Conservation (phyloP, 2,329 filamentous ascomycete species). For the Penicillium sp. region DNA sequence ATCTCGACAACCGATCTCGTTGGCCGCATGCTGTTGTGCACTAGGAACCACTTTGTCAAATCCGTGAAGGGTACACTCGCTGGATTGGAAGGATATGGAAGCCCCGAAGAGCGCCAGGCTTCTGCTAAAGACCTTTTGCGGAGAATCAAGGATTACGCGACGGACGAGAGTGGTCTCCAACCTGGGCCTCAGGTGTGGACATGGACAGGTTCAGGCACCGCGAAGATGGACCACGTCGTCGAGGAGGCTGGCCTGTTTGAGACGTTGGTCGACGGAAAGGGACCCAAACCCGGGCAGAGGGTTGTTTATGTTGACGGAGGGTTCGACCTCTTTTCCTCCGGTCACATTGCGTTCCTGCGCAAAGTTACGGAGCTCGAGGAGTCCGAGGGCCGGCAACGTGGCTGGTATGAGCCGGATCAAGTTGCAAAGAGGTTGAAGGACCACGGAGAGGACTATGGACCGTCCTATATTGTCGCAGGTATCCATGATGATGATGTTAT, state of each 20-base stretch:
- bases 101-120: constrained; percentile 61
- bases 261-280: constrained; percentile 67
- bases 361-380: constrained; percentile 73
- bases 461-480: constrained; percentile 85
- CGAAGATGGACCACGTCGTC: constrained; percentile 36
- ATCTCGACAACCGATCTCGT: constrained; percentile 99
- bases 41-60: constrained; percentile 88
- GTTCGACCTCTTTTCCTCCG: constrained; percentile 94
- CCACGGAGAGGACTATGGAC: constrained; percentile 69
- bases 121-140: constrained; percentile 68
- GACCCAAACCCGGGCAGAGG: constrained; percentile 71
- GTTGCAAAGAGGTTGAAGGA: constrained; percentile 61
- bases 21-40: constrained; percentile 93
- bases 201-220: constrained; percentile 55
- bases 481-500: constrained; percentile 94
- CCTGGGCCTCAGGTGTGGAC: constrained; percentile 84
- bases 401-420: constrained; percentile 71
- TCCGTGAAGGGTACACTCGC: constrained; percentile 67
- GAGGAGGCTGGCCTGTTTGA: constrained; percentile 66
- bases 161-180: constrained; percentile 73
- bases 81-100: constrained; percentile 71
- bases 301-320: constrained; percentile 95
- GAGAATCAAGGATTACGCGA: constrained; percentile 80
- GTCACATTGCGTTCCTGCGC: constrained; percentile 91
- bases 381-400: constrained; percentile 61